These are phyloP conservation scores for Paramarasmius palmivorus DNA, from an alignment of 1,284 basidiomycete genomes.

Conservation along the genomic window DNA sequence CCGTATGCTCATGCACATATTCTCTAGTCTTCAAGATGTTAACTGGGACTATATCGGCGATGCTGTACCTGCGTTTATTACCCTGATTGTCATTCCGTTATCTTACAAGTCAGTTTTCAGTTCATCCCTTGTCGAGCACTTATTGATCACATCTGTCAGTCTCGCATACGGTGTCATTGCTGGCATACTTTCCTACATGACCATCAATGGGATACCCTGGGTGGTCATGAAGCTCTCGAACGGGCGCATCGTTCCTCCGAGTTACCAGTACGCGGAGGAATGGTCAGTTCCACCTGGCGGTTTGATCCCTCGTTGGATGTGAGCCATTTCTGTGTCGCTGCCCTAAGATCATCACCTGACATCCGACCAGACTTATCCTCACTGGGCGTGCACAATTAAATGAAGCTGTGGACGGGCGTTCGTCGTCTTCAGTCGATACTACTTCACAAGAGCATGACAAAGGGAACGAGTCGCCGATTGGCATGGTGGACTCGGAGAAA, in stretches of 20 bases:
- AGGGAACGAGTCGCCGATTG: no score
- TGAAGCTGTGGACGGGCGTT: no score
- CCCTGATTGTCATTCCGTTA: slow-evolving; percentile 75
- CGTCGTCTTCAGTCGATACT: no score
- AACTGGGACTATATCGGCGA: slow-evolving; percentile 91
- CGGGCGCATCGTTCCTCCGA: slow-evolving; percentile 68
- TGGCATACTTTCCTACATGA: slow-evolving; percentile 69
- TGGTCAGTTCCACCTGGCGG: slow-evolving; percentile 73
- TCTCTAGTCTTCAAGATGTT: slow-evolving; percentile 68
- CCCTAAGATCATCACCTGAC: no score
- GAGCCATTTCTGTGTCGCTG: no score
- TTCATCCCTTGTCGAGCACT: background rate
- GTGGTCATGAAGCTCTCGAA: slow-evolving; percentile 53
- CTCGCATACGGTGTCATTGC: slow-evolving; percentile 91
- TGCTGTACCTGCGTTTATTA: slow-evolving; percentile 82
- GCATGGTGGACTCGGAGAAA: no score
- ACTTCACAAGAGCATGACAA: no score
- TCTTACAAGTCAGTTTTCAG: slow-evolving; percentile 66
- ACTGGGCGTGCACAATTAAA: no score
- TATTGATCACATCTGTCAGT: slow-evolving; percentile 36
- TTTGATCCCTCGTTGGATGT: slow-evolving; percentile 72
- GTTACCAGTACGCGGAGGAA: slow-evolving; percentile 60
- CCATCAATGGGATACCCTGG: slow-evolving; percentile 75
- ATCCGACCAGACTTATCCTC: no score
- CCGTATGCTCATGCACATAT: background rate